phyloP scores from a whole-genome alignment of 2,329 filamentous ascomycete genomes.

The Coleophoma eucalyptorum region DNA sequence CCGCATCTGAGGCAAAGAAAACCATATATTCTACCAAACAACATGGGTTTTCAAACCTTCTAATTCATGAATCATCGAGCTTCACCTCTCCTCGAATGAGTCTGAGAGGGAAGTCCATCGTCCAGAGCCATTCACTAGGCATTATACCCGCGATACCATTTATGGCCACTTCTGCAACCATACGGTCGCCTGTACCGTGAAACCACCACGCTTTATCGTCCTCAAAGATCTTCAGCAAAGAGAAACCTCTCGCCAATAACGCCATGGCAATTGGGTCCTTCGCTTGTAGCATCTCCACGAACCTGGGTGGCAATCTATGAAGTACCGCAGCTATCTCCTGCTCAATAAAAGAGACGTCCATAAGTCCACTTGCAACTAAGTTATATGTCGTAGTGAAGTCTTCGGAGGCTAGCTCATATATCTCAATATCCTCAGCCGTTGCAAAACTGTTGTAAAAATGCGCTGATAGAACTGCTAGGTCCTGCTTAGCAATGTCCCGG shows the following conservation, averaged over 20 bases:
- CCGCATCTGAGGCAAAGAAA: no score
- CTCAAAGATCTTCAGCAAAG: slow-evolving; percentile 6
- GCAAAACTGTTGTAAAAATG: slow-evolving; percentile 1
- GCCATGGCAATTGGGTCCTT: slow-evolving; percentile 11
- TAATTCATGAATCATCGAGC: background rate
- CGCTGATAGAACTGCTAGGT: slow-evolving; percentile 4
- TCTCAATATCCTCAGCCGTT: background rate
- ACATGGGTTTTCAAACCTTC: no score
- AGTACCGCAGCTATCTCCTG: slow-evolving; percentile 10
- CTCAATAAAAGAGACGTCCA: slow-evolving; percentile 6
- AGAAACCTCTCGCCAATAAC: slow-evolving; percentile 7
- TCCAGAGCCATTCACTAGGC: slow-evolving; percentile 8
- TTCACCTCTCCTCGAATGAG: slow-evolving; percentile 5
- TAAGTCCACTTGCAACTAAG: slow-evolving; percentile 1
- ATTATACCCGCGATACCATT: slow-evolving; percentile 4
- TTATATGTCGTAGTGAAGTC: slow-evolving; percentile 1
- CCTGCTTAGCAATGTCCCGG: slow-evolving; percentile 1
- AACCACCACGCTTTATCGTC: slow-evolving; percentile 13
- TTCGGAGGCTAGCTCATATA: slow-evolving; percentile 2
- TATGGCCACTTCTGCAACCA: slow-evolving; percentile 3
- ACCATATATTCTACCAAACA: no score
- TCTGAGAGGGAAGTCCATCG: slow-evolving; percentile 9
- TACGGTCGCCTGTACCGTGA: slow-evolving; percentile 9
- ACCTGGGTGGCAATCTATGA: slow-evolving; percentile 7
- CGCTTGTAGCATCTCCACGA: slow-evolving; percentile 5